Percentiles rank a stretch among this genome's conserved stretches.
Conservation (phyloP, 225 moss, liverwort and hornwort species). For the Asterella californica region DNA sequence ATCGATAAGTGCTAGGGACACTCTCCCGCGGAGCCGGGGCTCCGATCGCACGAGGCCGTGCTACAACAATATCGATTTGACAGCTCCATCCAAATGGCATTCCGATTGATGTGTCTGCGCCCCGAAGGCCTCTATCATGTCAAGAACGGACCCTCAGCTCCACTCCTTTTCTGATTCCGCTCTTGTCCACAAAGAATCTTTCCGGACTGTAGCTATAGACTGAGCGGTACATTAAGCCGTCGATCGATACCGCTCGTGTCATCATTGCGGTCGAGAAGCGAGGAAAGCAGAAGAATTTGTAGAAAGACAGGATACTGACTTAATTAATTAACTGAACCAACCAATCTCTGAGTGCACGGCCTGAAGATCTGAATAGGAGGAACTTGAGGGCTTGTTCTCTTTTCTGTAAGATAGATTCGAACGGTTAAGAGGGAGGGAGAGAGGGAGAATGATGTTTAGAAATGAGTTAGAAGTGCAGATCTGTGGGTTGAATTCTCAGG, state of each 20-base stretch:
- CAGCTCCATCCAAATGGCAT: neutral
- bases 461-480: neutral
- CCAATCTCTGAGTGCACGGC: no score
- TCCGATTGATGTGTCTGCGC: neutral
- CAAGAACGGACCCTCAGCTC: neutral
- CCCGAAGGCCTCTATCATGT: neutral
- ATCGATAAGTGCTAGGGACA: neutral
- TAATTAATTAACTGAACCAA: neutral
- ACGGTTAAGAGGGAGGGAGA: neutral
- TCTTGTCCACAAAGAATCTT: neutral
- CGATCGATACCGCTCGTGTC: neutral
- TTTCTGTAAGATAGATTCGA: neutral
- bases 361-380: neutral
- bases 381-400: neutral
- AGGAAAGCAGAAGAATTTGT: neutral
- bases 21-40: neutral
- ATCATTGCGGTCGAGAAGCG: neutral
- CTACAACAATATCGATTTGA: slow-evolving; percentile 6
- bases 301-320: neutral
- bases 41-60: neutral
- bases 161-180: neutral
- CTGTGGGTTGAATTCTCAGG: neutral
- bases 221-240: neutral
- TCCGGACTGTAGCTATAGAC: neutral
- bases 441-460: neutral